Evolutionary conservation across 2,329 filamentous ascomycete species (phyloP).

Genomic region (Chlorencoelia australis): DNA sequence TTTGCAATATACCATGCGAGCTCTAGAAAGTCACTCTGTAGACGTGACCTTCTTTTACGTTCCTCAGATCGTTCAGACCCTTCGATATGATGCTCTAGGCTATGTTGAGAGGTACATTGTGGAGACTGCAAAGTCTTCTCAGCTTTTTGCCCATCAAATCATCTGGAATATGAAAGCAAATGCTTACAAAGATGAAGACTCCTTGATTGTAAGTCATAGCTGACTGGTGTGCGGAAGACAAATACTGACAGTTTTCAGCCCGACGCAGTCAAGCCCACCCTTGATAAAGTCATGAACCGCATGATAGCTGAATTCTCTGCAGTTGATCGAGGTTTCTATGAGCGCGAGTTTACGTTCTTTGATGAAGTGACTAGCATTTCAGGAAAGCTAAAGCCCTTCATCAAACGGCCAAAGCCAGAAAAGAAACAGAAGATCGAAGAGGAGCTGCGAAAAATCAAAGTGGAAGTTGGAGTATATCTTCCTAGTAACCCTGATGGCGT

Average conservation of each 20-base stretch:
- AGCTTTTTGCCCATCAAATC: conserved; percentile 96
- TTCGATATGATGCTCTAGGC: conserved; percentile 85
- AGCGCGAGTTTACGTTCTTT: conserved; percentile 96
- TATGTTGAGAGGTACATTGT: conserved; percentile 96
- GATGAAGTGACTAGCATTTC: conserved; percentile 93
- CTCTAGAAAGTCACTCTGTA: conserved; percentile 87
- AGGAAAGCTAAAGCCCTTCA: conserved; percentile 86
- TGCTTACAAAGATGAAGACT: conserved; percentile 94
- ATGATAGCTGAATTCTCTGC: conserved; percentile 74
- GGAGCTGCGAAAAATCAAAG: conserved; percentile 91
- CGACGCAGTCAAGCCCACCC: conserved; percentile 82
- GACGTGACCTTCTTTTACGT: conserved; percentile 99
- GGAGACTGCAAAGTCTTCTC: conserved; percentile 95
- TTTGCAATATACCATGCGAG: conserved; percentile 93
- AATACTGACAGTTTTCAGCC: conserved; percentile 40
- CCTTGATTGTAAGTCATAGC: conserved; percentile 58
- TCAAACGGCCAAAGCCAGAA: conserved; percentile 85
- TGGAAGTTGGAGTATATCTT: conserved; percentile 94
- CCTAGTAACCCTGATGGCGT: conserved; percentile 95
- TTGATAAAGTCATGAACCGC: conserved; percentile 80
- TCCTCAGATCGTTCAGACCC: conserved; percentile 90
- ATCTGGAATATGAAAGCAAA: conserved; percentile 99
- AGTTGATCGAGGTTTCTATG: conserved; percentile 76
- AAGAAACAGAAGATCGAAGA: conserved; percentile 99
- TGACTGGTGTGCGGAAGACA: not conserved